phyloP scores from a whole-genome alignment of 1,284 basidiomycete genomes.

The Hymenochaete sp. region DNA sequence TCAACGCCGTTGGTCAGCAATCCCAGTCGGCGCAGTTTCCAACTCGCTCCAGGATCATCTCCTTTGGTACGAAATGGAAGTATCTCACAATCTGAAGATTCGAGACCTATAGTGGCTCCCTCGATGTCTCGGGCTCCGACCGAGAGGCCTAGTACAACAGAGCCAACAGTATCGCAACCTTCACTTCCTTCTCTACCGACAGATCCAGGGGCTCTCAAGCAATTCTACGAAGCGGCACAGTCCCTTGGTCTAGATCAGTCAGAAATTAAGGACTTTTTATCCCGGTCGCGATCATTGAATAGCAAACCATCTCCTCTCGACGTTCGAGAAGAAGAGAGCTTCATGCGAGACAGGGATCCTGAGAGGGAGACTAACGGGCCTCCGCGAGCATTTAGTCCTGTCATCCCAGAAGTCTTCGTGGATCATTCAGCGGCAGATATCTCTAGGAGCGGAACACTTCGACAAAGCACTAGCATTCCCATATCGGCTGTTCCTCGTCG shows the following conservation, averaged over 20 bases:
- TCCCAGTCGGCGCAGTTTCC: slow-evolving; percentile 8
- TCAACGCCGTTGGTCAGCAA: slow-evolving; percentile 22
- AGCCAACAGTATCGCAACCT: neutral
- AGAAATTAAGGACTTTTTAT: slow-evolving; percentile 59
- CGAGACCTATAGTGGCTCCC: slow-evolving; percentile 4
- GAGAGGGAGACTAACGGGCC: no score
- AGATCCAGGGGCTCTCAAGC: slow-evolving; percentile 45
- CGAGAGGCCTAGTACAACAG: slow-evolving; percentile 7
- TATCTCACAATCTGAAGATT: slow-evolving; percentile 4
- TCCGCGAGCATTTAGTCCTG: slow-evolving; percentile 5
- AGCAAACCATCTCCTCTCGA: slow-evolving; percentile 1
- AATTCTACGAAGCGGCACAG: slow-evolving; percentile 65
- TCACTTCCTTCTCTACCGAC: slow-evolving; percentile 11
- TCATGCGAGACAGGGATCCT: no score
- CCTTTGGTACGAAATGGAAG: slow-evolving; percentile 13
- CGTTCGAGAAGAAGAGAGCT: neutral
- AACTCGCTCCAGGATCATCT: slow-evolving; percentile 10
- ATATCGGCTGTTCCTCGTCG: slow-evolving; percentile 31
- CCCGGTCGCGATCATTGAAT: slow-evolving; percentile 20
- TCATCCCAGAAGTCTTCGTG: slow-evolving; percentile 14
- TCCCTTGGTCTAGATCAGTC: slow-evolving; percentile 65
- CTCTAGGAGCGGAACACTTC: slow-evolving; percentile 7
- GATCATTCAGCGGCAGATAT: slow-evolving; percentile 11
- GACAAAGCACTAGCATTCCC: slow-evolving; percentile 12
- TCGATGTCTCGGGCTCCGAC: slow-evolving; percentile 12